Percentiles rank a stretch among this genome's conserved stretches.
phyloP scores from a whole-genome alignment of 1,139 yeast species.

The Suhomyces bribrorum region DNA sequence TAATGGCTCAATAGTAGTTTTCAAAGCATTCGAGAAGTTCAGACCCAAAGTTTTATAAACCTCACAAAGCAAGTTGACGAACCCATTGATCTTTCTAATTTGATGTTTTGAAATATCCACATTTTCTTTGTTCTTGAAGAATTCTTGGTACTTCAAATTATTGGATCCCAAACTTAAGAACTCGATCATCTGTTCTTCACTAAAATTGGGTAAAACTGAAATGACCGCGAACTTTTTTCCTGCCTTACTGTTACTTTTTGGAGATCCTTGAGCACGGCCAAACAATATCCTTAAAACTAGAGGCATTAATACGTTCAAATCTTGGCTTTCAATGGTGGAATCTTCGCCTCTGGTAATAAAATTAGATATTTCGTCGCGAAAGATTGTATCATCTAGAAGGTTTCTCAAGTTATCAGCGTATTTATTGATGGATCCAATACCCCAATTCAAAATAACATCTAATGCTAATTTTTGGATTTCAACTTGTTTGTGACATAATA shows the following conservation, averaged over 20 bases:
- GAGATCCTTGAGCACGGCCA: conserved; percentile 74
- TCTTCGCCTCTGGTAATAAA: conserved; percentile 57
- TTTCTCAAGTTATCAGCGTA: conserved; percentile 75
- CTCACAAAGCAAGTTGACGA: conserved; percentile 66
- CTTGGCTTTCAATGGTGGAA: conserved; percentile 59
- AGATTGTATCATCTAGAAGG: conserved; percentile 77
- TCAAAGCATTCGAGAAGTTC: conserved; percentile 51
- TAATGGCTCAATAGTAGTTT: conserved; percentile 59
- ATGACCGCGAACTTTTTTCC: conserved; percentile 79
- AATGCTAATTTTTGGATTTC: conserved; percentile 74
- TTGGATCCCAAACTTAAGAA: conserved; percentile 67
- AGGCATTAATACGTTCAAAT: conserved; percentile 64
- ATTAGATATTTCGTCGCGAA: conserved; percentile 79
- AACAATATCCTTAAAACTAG: conserved; percentile 74
- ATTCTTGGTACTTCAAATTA: conserved; percentile 47
- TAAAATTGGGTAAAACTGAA: conserved; percentile 64
- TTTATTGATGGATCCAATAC: conserved; percentile 57
- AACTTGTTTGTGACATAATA: conserved; percentile 63
- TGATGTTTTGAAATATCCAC: conserved; percentile 23
- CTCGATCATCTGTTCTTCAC: conserved; percentile 51
- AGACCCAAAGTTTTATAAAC: conserved; percentile 65
- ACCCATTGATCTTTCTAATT: conserved; percentile 67
- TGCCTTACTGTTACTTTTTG: conserved; percentile 64
- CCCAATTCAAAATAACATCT: conserved; percentile 68
- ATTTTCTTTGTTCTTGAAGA: conserved; percentile 25